Base-by-base conservation (phyloP, 495 filamentous ascomycete genomes). In the Geopyxis carbonaria region DNA sequence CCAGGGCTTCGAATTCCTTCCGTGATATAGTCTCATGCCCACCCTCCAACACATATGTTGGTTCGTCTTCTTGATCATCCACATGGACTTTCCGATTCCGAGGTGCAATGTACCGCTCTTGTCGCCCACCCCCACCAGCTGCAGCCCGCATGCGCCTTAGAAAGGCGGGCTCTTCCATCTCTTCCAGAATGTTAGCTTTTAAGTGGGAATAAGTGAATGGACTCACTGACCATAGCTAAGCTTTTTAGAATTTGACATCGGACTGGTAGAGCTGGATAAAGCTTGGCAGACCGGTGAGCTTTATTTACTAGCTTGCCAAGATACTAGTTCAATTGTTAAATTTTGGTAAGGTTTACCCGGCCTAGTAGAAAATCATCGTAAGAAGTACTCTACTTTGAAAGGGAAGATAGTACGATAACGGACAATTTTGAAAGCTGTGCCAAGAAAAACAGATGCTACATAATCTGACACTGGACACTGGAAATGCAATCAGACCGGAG, bases 41-140 rank as follows among this genome's bases (percentile, higher is more conserved):
- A 22, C 61, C 64, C 27, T 67, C 64, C 13, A 65, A 38, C n/a
- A 68, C 61, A 40, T 65, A 66, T 1, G 63, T 56, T 18, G 62
- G 63, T n/a, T 51, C 64, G 43, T 64, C 62, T 2, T 64, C 59
- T 0, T 57, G 57, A 28, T 63, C 57, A 4, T 58, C 58, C 19
- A 43, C 32, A 24, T 39, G 21, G 9, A 22, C 23, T 38, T 60
- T 50, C 35, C 59, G 58, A 22, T 61, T 63, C 10, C 58, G 56
- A 0, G 62, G 58, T 4, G 62, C 60, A 13, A 64, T 46, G 10
- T 52, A 58, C 6, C 55, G 55, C 25, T 65, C 61, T 33, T 63
- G 64, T 7, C 46, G 47, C 18, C 44, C 42, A 9, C 47, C 46
- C 10, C 59, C 57, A 27, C 59, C 51, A 28, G 59, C 53, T 44